These are phyloP conservation scores for Blastobotrys chiropterorum DNA, from an alignment of 805 yeast genomes.

Conservation along the genomic window DNA sequence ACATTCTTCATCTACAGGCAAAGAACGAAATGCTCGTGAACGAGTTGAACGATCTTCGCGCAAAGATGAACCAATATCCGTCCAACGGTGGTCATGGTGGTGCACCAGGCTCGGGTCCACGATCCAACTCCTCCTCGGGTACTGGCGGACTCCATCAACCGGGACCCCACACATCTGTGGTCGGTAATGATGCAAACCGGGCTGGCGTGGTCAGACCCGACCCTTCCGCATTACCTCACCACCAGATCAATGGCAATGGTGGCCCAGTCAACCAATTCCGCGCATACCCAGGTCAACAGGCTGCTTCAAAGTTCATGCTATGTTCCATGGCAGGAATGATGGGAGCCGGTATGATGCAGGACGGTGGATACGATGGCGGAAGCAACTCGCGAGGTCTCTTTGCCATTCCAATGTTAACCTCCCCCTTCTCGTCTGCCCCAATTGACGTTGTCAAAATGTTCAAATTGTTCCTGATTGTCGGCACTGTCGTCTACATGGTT, in stretches of 20 bases:
- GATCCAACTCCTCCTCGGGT: neutral
- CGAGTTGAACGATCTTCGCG: slow-evolving; percentile 46
- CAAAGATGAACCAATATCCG: neutral
- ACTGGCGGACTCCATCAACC: neutral
- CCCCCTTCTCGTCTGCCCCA: slow-evolving; percentile 8
- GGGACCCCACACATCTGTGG: neutral
- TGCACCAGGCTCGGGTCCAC: neutral
- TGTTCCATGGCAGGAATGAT: slow-evolving; percentile 34
- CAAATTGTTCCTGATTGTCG: slow-evolving; percentile 25
- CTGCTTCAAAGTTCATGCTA: slow-evolving; percentile 20
- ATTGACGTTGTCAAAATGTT: slow-evolving; percentile 12
- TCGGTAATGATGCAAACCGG: too few species aligned
- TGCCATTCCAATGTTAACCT: slow-evolving; percentile 24
- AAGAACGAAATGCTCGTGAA: slow-evolving; percentile 46
- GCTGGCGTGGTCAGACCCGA: too few species aligned
- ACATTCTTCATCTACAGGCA: slow-evolving; percentile 63
- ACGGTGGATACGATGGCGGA: slow-evolving; percentile 10
- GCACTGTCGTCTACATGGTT: slow-evolving; percentile 25
- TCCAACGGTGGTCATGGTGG: neutral
- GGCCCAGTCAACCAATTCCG: too few species aligned
- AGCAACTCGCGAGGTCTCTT: slow-evolving; percentile 26
- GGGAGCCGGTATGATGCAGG: slow-evolving; percentile 27
- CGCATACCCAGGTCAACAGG: neutral
- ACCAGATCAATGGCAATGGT: neutral
- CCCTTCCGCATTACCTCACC: too few species aligned